phyloP scores from a whole-genome alignment of 768 basidiomycete genomes.

The Russula emetica region DNA sequence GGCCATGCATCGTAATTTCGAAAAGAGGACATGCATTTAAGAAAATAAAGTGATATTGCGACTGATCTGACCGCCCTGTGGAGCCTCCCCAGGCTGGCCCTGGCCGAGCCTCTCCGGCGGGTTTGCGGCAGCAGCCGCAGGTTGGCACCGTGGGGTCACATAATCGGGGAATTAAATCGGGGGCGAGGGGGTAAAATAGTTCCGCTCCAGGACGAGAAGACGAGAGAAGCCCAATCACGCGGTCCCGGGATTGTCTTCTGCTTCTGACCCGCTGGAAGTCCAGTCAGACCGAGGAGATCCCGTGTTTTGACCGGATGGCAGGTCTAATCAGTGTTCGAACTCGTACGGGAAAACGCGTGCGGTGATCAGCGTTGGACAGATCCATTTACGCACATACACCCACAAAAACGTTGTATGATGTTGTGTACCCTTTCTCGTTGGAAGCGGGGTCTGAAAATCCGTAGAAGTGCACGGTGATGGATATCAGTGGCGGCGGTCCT shows the following conservation, averaged over 20 bases:
- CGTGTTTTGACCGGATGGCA: background rate
- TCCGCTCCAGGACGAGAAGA: background rate
- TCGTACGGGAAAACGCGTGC: background rate
- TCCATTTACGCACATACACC: background rate
- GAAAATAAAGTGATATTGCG: background rate
- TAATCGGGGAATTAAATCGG: background rate
- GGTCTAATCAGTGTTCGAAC: background rate
- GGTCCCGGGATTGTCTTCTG: background rate
- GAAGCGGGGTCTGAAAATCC: background rate
- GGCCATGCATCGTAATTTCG: background rate
- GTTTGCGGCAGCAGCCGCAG: background rate
- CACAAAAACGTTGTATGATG: background rate
- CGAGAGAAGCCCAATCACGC: background rate
- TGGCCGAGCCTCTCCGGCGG: background rate
- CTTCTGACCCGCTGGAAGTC: background rate
- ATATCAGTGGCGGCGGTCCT: conserved; percentile 6
- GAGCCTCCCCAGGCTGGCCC: too few relatives aligned
- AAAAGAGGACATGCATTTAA: background rate
- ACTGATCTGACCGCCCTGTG: conserved; percentile 7
- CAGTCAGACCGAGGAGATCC: background rate
- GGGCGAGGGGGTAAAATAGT: background rate
- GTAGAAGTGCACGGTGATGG: background rate
- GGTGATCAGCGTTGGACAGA: conserved; percentile 4
- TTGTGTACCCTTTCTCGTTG: background rate
- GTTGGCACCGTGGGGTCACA: background rate